Base-by-base conservation (phyloP, 2,329 filamentous ascomycete species). In the Fusarium sp. region DNA sequence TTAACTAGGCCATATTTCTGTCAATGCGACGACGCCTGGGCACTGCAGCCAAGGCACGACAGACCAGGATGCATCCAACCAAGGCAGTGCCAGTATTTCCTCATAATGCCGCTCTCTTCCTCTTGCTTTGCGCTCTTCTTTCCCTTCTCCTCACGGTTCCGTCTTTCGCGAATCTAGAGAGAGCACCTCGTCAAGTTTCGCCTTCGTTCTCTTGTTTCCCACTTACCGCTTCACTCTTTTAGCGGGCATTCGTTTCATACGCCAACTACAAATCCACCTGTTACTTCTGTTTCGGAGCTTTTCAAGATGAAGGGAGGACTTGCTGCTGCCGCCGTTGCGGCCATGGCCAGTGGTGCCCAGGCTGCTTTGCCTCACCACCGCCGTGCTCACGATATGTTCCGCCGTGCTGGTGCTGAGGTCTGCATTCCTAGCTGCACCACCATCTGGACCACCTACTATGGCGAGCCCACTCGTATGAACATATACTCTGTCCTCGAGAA, bases 151-250 rank as follows among this genome's bases (percentile, higher is more conserved):
- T 73, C 71, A 74, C 74, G 78, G 78, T 78, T 77, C 75, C 74
- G 74, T 75, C 76, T 75, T 80, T 82, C 81, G 73, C 76, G 79
- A 81, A 79, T 78, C 80, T 80, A 81, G 78, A 76, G 78, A 76
- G 78, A 77, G 79, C 77, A 60, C 45, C 77, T 77, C 74, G 73
- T 75, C 65, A 64, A 66, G 58, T 70, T 70, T 75, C 77, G 77
- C 79, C 82, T 82, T 83, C 80, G 78, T 80, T 79, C 74, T 79
- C 79, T 80, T 76, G 75, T 80, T 73, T 62, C 71, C 70, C 74
- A 82, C 78, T 73, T 69, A 89, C 88, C 88, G 89, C 89, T 91
- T 91, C 90, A 92, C 88, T 92, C 91, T 78, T 92, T 93, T 81
- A 93, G 91, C 91, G 90, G 91, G 86, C 89, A 88, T 82, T 91